Evolutionary conservation across 345 rosid species (phyloP), one percentile per base, ranked within the genome.

Genomic region (Euphorbia pulcherrima): DNA sequence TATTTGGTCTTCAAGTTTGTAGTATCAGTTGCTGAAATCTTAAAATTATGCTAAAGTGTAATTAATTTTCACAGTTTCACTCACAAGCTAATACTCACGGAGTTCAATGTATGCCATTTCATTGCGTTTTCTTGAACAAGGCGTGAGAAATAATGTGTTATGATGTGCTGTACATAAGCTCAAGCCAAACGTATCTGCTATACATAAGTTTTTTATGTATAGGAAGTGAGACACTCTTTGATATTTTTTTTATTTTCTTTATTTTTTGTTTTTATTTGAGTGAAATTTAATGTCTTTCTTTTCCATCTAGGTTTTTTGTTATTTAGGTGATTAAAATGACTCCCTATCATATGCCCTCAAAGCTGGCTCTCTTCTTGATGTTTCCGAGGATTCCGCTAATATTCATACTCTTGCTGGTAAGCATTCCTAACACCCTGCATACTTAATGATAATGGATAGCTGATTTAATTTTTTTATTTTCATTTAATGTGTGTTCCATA

Each of bases 271-370:
- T 26, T 58, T 13, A 27, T 59, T 59, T 51, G 39, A 23, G 30
- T 61, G 40, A 56, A 66, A 53, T 54, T 54, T 51, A 18, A 44
- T 52, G 18, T 64, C n/a, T n/a, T 28, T 60, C 58, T 40, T 29
- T 52, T 51, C 50, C 50, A 44, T 44, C 27, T 82, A 94, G 99
- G 98, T 95, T 62, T 95, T 88, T 84, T 92, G 92, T 73, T 90
- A 90, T 78, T 76, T 95, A 84, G 97, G 99, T 54, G 98, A 95
- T 77, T 92, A 88, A 52, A 87, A 92, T 78, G 99, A 95, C 77
- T 95, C 99, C 0, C 64, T 95, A 62, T 90, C 97, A n/a, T 95
- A 95, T 82, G 99, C 99, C 72, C 98, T 95, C 78, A 97, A 97
- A 81, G 94, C 99, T 79, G 94, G 91, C 16, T 83, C 94, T 57